Percentiles rank a stretch among this genome's conserved stretches.
These are phyloP conservation scores for Akanthomyces lecanii DNA, from an alignment of 2,329 filamentous ascomycete species.

Conservation along the genomic window DNA sequence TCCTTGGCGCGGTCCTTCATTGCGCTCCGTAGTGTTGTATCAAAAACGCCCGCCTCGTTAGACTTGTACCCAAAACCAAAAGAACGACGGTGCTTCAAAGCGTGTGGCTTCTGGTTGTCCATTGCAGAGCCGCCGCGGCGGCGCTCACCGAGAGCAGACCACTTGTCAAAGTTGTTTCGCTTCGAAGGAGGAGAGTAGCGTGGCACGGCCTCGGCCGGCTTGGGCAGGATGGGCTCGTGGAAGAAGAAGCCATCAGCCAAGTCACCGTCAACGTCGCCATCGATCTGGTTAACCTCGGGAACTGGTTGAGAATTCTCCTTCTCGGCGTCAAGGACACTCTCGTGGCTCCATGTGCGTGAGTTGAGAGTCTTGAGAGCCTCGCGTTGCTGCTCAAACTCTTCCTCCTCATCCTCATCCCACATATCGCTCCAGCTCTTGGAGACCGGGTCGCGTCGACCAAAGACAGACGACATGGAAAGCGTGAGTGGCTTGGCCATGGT, in stretches of 20 bases:
- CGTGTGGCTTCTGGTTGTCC: constrained; percentile 47
- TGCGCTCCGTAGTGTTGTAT: constrained; percentile 36
- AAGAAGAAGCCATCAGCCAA: constrained; percentile 69
- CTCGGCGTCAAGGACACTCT: constrained; percentile 48
- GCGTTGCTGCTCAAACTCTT: constrained; percentile 56
- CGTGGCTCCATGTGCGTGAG: constrained; percentile 74
- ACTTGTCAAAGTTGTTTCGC: constrained; percentile 68
- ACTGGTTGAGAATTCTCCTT: constrained; percentile 22
- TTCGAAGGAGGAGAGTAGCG: constrained; percentile 66
- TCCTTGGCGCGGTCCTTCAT: constrained; percentile 47
- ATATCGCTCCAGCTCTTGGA: constrained; percentile 99
- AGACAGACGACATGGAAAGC: constrained; percentile 71
- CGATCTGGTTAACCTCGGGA: constrained; percentile 31
- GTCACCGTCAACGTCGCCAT: constrained; percentile 58
- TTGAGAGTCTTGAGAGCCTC: constrained; percentile 59
- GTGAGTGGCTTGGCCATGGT: constrained; percentile 71
- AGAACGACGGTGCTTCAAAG: constrained; percentile 46
- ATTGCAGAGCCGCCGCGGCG: constrained; percentile 62
- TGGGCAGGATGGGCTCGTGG: constrained; percentile 54
- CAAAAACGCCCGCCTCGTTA: constrained; percentile 46
- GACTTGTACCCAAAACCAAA: constrained; percentile 45
- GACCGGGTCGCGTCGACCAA: constrained; percentile 73
- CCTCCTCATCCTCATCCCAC: constrained; percentile 78
- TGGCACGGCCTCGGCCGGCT: constrained; percentile 34
- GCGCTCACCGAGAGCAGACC: constrained; percentile 81